phyloP scores from a whole-genome alignment of 768 basidiomycete species.

The Panus rudis region DNA sequence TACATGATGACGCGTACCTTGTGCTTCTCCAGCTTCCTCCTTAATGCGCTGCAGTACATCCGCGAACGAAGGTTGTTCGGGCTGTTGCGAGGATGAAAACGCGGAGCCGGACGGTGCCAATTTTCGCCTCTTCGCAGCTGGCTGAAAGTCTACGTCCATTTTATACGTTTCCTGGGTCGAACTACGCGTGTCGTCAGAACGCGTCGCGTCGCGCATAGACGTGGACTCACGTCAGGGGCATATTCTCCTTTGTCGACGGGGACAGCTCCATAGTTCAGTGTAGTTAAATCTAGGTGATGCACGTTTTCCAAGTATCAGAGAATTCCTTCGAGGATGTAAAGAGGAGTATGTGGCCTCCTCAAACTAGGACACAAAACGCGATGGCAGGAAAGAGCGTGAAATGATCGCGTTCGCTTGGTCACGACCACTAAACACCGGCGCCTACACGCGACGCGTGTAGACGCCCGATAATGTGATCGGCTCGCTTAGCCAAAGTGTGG shows the following conservation, averaged over 20 bases:
- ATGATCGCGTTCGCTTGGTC: no score
- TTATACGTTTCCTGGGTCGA: constrained; percentile 3
- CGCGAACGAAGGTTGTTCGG: constrained; percentile 28
- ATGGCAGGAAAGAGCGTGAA: no score
- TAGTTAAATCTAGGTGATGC: no score
- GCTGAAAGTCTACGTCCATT: constrained; percentile 15
- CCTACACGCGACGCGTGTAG: no score
- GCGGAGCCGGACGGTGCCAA: constrained; percentile 14
- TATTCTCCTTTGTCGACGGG: constrained; percentile 18
- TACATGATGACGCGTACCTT: constrained; percentile 12
- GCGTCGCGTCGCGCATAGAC: constrained; percentile 1
- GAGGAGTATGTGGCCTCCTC: no score
- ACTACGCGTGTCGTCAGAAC: neutral
- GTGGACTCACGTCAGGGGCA: constrained; percentile 4
- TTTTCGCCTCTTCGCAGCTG: constrained; percentile 28
- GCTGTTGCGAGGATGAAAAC: constrained; percentile 14
- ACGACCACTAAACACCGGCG: no score
- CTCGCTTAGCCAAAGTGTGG: no score
- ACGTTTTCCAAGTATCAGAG: no score
- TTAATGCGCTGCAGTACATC: constrained; percentile 33
- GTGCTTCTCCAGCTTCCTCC: constrained; percentile 22
- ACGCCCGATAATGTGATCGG: no score
- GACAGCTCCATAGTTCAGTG: no score
- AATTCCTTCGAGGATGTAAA: no score
- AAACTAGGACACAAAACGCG: no score